These are phyloP conservation scores for Stemphylium beticola DNA, from an alignment of 2,329 filamentous ascomycete species.

Conservation along the genomic window DNA sequence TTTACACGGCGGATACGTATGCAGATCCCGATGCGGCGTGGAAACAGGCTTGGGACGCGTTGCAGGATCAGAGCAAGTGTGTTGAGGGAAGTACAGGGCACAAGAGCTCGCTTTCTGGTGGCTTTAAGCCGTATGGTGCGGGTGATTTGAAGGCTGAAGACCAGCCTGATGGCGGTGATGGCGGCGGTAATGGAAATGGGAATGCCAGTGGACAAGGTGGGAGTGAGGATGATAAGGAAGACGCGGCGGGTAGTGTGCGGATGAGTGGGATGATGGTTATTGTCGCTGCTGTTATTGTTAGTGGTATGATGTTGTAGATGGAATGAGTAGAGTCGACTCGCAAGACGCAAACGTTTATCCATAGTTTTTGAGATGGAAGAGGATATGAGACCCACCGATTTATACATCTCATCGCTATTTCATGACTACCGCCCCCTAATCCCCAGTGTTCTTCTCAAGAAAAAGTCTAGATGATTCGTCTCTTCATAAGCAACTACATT, in stretches of 20 bases:
- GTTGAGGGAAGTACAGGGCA: conserved; percentile 33
- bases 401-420: too few species aligned
- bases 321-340: background rate
- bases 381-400: too few species aligned
- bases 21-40: conserved; percentile 58
- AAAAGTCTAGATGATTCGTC: background rate
- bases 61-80: conserved; percentile 27
- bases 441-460: background rate
- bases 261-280: conserved; percentile 1
- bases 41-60: conserved; percentile 47
- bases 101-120: conserved; percentile 32
- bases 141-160: conserved; percentile 25
- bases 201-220: background rate
- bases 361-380: too few species aligned
- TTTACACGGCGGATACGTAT: conserved; percentile 63
- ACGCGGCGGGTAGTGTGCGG: conserved; percentile 1
- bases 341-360: background rate
- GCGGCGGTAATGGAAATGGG: background rate
- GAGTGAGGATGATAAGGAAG: background rate
- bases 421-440: background rate
- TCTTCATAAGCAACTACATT: background rate
- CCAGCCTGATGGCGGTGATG: conserved; percentile 11
- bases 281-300: conserved; percentile 7
- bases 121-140: conserved; percentile 33
- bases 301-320: conserved; percentile 12